These are phyloP conservation scores for Acanthochlamys bracteata DNA, from an alignment of 106 monocot genomes.

Conservation along the genomic window DNA sequence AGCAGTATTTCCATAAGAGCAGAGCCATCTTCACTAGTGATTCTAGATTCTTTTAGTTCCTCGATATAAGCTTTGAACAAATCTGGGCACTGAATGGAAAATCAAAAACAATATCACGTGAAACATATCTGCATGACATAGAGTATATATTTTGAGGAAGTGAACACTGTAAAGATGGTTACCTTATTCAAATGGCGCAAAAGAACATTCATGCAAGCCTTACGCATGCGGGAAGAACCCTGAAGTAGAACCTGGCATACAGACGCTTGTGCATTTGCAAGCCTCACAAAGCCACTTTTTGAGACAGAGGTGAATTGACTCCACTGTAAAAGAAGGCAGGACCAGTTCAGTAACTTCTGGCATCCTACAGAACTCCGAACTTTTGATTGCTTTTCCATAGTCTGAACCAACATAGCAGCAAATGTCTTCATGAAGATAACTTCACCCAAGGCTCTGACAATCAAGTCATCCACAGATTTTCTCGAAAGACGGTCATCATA, in stretches of 20 bases:
- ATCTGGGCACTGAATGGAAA: slow-evolving; percentile 47
- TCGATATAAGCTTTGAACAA: slow-evolving; percentile 63
- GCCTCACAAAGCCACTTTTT: slow-evolving; percentile 64
- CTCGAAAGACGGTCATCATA: slow-evolving; percentile 85
- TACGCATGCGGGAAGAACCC: slow-evolving; percentile 39
- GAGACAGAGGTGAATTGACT: slow-evolving; percentile 68
- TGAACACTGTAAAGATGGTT: background rate
- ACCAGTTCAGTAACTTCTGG: slow-evolving; percentile 83
- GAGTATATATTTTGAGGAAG: background rate
- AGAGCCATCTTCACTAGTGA: slow-evolving; percentile 48
- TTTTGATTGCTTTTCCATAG: slow-evolving; percentile 69
- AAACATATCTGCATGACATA: background rate
- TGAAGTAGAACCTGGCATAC: slow-evolving; percentile 46
- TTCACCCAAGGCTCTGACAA: slow-evolving; percentile 45
- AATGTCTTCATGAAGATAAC: slow-evolving; percentile 72
- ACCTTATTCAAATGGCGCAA: slow-evolving; percentile 72
- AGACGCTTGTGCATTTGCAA: slow-evolving; percentile 57
- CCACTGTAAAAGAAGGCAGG: slow-evolving; percentile 66
- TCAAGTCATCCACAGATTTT: slow-evolving; percentile 77
- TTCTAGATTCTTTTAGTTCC: slow-evolving; percentile 71
- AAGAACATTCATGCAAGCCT: slow-evolving; percentile 55
- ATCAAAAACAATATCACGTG: slow-evolving; percentile 1
- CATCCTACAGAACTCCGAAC: slow-evolving; percentile 37
- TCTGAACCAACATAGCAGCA: slow-evolving; percentile 67
- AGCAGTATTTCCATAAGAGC: slow-evolving; percentile 55